Conservation (phyloP, 2,329 filamentous ascomycete species). For the Aspergillus novofumigatus region DNA sequence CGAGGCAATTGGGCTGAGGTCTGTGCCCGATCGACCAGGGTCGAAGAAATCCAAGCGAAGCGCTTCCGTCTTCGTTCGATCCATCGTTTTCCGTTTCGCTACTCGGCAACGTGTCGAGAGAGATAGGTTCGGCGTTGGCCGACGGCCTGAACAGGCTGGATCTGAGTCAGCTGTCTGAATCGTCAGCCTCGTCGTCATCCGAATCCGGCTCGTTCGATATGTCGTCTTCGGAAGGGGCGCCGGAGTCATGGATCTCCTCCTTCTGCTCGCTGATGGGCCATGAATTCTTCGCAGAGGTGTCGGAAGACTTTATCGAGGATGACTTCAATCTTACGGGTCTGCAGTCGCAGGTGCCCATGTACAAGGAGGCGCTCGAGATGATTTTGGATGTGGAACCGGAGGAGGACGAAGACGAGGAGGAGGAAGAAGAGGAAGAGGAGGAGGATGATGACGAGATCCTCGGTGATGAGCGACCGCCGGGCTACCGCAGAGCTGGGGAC, state of each 20-base stretch:
- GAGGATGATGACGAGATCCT: constrained; percentile 67
- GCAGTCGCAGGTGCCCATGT: constrained; percentile 94
- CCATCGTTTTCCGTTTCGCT: constrained; percentile 6
- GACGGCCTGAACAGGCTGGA: constrained; percentile 47
- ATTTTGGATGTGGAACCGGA: constrained; percentile 97
- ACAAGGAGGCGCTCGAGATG: constrained; percentile 99
- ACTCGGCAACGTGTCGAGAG: constrained; percentile 45
- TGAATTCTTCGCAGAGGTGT: constrained; percentile 98
- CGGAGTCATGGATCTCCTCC: constrained; percentile 95
- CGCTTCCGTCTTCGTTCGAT: constrained; percentile 4
- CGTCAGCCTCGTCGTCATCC: constrained; percentile 38
- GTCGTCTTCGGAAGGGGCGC: constrained; percentile 46
- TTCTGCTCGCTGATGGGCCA: constrained; percentile 95
- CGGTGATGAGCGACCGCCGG: constrained; percentile 48
- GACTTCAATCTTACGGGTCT: constrained; percentile 98
- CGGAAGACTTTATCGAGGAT: constrained; percentile 98
- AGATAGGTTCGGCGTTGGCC: constrained; percentile 43
- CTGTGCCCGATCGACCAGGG: constrained; percentile 4
- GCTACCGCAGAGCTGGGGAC: constrained; percentile 53
- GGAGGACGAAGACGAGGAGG: constrained; percentile 67
- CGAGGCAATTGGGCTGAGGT: neutral
- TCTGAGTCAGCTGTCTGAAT: constrained; percentile 43
- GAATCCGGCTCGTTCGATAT: constrained; percentile 39
- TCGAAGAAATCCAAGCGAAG: constrained; percentile 8
- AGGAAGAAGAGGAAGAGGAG: constrained; percentile 65